Evolutionary conservation across 192 early-diverging fungal genomes (phyloP).

Genomic region (Umbelopsis vinacea): DNA sequence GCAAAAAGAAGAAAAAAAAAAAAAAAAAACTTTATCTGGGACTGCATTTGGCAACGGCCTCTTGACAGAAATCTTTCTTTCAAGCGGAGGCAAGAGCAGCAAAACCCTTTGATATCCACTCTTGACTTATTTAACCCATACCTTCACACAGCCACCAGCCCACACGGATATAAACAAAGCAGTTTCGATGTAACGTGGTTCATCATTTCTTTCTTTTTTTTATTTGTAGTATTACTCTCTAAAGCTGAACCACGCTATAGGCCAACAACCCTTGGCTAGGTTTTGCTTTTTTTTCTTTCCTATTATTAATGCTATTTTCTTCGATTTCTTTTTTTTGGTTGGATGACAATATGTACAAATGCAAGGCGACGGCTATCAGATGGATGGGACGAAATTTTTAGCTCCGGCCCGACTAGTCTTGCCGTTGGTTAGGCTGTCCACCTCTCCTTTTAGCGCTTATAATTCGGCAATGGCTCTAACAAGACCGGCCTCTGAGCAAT

Average conservation of each 20-base stretch:
- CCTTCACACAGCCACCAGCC: background rate
- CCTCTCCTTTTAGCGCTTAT: background rate
- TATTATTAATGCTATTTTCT: background rate
- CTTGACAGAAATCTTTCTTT: background rate
- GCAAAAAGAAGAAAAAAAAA: background rate
- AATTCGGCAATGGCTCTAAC: background rate
- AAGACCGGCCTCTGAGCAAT: background rate
- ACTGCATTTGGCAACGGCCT: background rate
- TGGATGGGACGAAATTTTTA: background rate
- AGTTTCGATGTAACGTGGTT: background rate
- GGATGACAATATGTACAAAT: too few species aligned
- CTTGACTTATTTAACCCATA: background rate
- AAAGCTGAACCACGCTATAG: too few species aligned
- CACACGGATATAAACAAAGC: background rate
- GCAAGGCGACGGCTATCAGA: too few species aligned
- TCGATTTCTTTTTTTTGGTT: background rate
- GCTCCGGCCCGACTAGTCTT: background rate
- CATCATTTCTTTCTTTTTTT: background rate
- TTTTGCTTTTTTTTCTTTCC: too few species aligned
- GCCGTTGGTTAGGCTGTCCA: too few species aligned
- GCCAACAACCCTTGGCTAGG: too few species aligned
- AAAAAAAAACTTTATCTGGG: background rate
- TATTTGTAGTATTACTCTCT: background rate
- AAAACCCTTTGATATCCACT: background rate
- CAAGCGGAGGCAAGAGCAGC: slow-evolving; percentile 5